Conservation (phyloP, 2,329 filamentous ascomycete genomes). For the Anthostomella pinea region DNA sequence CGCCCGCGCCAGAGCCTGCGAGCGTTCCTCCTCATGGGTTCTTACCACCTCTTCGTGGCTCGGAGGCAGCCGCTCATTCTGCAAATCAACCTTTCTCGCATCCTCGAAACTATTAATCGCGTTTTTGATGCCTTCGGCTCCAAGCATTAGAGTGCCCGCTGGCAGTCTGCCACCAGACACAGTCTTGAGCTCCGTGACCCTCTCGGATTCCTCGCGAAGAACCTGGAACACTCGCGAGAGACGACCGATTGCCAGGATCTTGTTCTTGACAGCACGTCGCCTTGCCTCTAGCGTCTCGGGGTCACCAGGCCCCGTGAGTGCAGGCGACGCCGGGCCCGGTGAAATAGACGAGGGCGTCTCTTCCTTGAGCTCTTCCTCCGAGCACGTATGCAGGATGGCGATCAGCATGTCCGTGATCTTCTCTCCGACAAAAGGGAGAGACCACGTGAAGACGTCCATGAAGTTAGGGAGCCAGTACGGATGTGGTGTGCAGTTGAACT, state of each 20-base stretch:
- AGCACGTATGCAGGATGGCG: slow-evolving; percentile 95
- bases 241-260: slow-evolving; percentile 95
- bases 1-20: slow-evolving; percentile 81
- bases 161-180: slow-evolving; percentile 89
- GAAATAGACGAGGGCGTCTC: slow-evolving; percentile 73
- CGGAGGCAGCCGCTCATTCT: slow-evolving; percentile 92
- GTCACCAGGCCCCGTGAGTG: slow-evolving; percentile 58
- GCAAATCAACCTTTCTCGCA: slow-evolving; percentile 91
- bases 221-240: slow-evolving; percentile 98
- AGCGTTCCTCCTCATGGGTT: slow-evolving; percentile 76
- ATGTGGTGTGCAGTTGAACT: slow-evolving; percentile 99
- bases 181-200: slow-evolving; percentile 96
- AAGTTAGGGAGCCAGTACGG: slow-evolving; percentile 99
- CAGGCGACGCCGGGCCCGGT: slow-evolving; percentile 71
- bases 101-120: slow-evolving; percentile 97
- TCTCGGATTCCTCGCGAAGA: slow-evolving; percentile 92
- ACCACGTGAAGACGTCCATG: slow-evolving; percentile 99
- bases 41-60: slow-evolving; percentile 87
- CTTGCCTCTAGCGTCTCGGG: slow-evolving; percentile 90
- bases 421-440: slow-evolving; percentile 94
- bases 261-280: slow-evolving; percentile 97
- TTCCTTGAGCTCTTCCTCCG: slow-evolving; percentile 95
- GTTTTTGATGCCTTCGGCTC: slow-evolving; percentile 97
- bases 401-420: slow-evolving; percentile 99
- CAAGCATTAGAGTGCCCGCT: slow-evolving; percentile 94